These are phyloP conservation scores for Aaosphaeria pasadenensis DNA, from an alignment of 2,329 filamentous ascomycete genomes.

Conservation along the genomic window DNA sequence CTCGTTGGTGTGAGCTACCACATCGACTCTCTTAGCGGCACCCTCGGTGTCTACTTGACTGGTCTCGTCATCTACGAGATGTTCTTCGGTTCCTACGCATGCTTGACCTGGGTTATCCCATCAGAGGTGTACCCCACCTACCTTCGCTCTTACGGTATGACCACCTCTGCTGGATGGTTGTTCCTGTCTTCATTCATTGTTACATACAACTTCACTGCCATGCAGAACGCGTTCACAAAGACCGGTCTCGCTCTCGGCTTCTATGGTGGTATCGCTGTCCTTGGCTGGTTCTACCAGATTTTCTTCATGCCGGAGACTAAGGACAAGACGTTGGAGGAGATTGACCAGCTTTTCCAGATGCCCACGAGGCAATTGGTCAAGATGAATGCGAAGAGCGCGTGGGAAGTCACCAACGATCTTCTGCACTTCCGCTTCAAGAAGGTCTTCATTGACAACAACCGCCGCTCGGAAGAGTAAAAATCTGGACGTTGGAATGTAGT, in stretches of 20 bases:
- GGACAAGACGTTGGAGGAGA: constrained; percentile 66
- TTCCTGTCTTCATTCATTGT: constrained; percentile 72
- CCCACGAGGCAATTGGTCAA: constrained; percentile 62
- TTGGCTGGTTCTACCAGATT: constrained; percentile 71
- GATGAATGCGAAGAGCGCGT: constrained; percentile 53
- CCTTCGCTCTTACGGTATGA: constrained; percentile 71
- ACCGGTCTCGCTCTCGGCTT: constrained; percentile 68
- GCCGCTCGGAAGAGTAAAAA: background rate
- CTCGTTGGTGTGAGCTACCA: constrained; percentile 65
- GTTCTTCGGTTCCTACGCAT: constrained; percentile 37
- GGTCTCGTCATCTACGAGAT: constrained; percentile 53
- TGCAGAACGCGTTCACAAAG: constrained; percentile 65
- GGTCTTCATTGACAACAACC: constrained; percentile 43
- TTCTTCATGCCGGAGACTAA: constrained; percentile 76
- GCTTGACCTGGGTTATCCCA: constrained; percentile 44
- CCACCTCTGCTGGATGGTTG: constrained; percentile 63
- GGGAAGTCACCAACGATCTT: constrained; percentile 46
- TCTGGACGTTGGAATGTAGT: background rate
- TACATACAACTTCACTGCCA: constrained; percentile 71
- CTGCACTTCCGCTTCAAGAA: constrained; percentile 44
- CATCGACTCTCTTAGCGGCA: constrained; percentile 48
- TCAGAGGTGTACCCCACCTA: constrained; percentile 72
- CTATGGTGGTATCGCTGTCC: constrained; percentile 68
- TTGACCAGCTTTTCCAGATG: constrained; percentile 63
- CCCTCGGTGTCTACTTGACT: constrained; percentile 59